Evolutionary conservation across 768 basidiomycete species (phyloP).

Genomic region (Lactarius tabidus): DNA sequence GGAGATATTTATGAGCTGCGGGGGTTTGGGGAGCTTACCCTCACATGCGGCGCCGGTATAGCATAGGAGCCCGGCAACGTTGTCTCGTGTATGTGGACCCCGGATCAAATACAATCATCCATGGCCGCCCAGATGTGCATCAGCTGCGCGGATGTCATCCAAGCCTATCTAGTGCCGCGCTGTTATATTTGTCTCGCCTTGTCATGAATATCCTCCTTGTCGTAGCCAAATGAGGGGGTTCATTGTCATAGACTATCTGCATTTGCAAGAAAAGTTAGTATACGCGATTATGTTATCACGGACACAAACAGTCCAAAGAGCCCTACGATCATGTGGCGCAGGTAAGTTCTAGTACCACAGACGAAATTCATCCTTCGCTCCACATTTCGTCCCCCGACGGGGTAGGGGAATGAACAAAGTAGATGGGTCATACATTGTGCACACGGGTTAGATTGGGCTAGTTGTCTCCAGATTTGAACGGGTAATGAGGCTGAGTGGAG

Average conservation of each 20-base stretch:
- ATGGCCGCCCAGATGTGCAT: conserved; percentile 87
- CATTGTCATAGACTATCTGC: conserved; percentile 93
- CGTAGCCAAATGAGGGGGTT: conserved; percentile 74
- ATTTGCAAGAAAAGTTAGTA: conserved; percentile 45
- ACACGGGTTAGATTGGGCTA: conserved; percentile 70
- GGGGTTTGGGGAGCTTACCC: conserved; percentile 46
- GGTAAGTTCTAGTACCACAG: neutral
- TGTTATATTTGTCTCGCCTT: conserved; percentile 46
- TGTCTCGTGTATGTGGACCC: conserved; percentile 73
- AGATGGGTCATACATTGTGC: conserved; percentile 60
- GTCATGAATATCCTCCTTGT: conserved; percentile 66
- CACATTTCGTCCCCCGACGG: neutral
- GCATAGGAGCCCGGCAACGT: conserved; percentile 80
- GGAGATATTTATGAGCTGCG: neutral
- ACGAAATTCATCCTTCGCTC: neutral
- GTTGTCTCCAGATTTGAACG: conserved; percentile 73
- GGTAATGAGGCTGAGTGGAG: too few species aligned
- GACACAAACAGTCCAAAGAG: neutral
- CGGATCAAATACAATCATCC: conserved; percentile 85
- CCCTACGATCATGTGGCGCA: neutral
- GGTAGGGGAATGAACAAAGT: neutral
- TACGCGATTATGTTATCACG: neutral
- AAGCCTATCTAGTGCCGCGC: neutral
- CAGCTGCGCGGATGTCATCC: conserved; percentile 35
- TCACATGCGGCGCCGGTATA: conserved; percentile 88